Evolutionary conservation across 306 rosid genomes (phyloP), one percentile per base, ranked within the genome.

Genomic region (Casuarina equisetifolia): DNA sequence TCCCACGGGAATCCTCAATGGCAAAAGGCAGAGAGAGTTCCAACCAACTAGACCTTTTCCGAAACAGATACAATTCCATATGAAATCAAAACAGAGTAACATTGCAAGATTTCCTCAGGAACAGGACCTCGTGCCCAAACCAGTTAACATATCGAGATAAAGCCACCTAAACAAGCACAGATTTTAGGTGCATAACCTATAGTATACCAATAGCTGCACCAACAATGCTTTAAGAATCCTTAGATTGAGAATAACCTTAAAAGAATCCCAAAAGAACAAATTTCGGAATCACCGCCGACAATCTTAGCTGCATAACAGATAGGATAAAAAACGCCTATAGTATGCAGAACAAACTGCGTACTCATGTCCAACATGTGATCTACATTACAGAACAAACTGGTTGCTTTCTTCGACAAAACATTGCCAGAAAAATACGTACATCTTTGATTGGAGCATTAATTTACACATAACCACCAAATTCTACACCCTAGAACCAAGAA

Each of bases 281-380:
- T 38, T 63, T 38, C 35, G 20, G 4, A 40, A 66, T 67, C 77
- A 11, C 2, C 15, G 44, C 75, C 74, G 68, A 73, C 59, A 70
- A 71, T 42, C 70, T 77, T 76, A 53, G 72, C 79, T 11, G 44
- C 78, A 25, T 49, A 61, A 58, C 61, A 3, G 25, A 71, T 11
- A 39, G 42, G 71, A 67, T 67, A 49, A 67, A 15, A 16, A 39
- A 9, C 17, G 11, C 49, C 32, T 40, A 25, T 66, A 40, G 46
- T 8, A 17, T 67, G 11, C 48, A 67, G 71, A 67, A 67, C 35
- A 67, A 67, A 67, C 25, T 40, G 42, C 17, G 6, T 1, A 40
- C 71, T 49, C 44, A 39, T 6, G 71, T 40, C 13, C 49, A 66
- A 66, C 1, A 9, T 66, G 32, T 42, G 71, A 66, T 66, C 50